Conservation (phyloP, 2,329 filamentous ascomycete genomes). For the Aschersonia sp. region DNA sequence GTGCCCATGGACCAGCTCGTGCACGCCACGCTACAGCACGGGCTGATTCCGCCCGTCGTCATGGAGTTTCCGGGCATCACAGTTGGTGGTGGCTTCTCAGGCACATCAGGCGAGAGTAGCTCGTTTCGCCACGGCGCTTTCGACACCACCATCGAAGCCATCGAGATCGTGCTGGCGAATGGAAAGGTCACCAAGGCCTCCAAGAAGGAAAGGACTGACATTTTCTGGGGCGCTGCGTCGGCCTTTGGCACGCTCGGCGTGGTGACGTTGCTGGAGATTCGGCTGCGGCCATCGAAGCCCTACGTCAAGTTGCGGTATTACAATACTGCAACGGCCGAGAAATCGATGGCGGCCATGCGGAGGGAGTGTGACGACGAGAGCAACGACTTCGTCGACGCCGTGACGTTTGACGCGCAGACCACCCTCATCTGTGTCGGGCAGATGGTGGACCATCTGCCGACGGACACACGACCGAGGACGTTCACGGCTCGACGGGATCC, state of each 20-base stretch:
- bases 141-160: constrained; percentile 42
- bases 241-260: constrained; percentile 55
- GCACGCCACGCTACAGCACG: constrained; percentile 37
- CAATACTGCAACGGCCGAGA: constrained; percentile 23
- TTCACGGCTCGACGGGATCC: constrained; percentile 49
- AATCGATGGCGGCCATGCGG: constrained; percentile 27
- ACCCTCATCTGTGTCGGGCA: constrained; percentile 48
- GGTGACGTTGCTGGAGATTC: constrained; percentile 47
- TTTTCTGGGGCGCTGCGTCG: constrained; percentile 51
- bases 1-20: constrained; percentile 54
- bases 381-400: constrained; percentile 55
- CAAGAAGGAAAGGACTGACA: constrained; percentile 35
- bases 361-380: constrained; percentile 21
- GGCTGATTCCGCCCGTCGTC: constrained; percentile 49
- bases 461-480: constrained; percentile 16
- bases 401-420: constrained; percentile 40
- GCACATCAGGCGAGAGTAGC: constrained; percentile 54
- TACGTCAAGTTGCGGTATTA: constrained; percentile 46
- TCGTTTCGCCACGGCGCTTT: constrained; percentile 55
- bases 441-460: constrained; percentile 32
- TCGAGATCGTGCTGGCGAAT: constrained; percentile 51
- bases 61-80: constrained; percentile 66
- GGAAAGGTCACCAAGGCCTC: constrained; percentile 43
- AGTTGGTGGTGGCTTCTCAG: constrained; percentile 52
- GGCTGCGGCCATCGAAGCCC: constrained; percentile 36